Conservation (phyloP, 345 rosid species). For the Acer saccharum region DNA sequence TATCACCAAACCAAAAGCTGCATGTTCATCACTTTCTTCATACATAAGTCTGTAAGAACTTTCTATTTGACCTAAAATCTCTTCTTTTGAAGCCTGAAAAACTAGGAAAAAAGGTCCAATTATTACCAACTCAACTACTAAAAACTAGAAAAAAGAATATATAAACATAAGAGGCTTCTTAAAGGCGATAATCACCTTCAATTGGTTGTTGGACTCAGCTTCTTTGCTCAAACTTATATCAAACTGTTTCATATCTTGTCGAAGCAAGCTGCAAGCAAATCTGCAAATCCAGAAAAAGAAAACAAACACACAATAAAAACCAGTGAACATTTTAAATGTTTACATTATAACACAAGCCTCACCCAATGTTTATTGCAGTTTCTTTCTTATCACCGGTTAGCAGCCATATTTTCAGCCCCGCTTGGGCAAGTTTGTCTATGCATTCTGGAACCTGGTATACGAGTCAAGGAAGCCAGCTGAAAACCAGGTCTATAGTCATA, state of each 20-base stretch:
- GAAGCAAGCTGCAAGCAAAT: constrained; percentile 77
- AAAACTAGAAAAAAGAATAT: constrained; percentile 18
- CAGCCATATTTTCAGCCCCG: constrained; percentile 84
- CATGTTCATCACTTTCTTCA: constrained; percentile 42
- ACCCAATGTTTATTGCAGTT: constrained; percentile 89
- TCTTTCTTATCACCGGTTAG: constrained; percentile 88
- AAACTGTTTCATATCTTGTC: constrained; percentile 75
- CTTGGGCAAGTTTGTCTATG: constrained; percentile 90
- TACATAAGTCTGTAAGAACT: constrained; percentile 46
- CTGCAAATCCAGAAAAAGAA: constrained; percentile 40
- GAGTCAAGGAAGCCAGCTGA: constrained; percentile 6
- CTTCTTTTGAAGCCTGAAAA: constrained; percentile 58
- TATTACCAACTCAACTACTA: constrained; percentile 15
- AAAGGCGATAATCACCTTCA: constrained; percentile 31
- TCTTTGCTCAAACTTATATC: constrained; percentile 40
- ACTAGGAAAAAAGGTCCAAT: constrained; percentile 11
- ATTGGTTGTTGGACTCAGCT: constrained; percentile 27
- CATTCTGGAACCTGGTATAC: constrained; percentile 71
- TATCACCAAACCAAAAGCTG: constrained; percentile 69
- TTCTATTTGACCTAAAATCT: constrained; percentile 50
- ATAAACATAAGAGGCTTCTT: neutral
- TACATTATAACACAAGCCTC: constrained; percentile 14
- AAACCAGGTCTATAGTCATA: neutral
- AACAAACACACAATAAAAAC: neutral
- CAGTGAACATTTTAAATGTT: neutral